phyloP scores from a whole-genome alignment of 306 rosid species.

The Purshia tridentata region DNA sequence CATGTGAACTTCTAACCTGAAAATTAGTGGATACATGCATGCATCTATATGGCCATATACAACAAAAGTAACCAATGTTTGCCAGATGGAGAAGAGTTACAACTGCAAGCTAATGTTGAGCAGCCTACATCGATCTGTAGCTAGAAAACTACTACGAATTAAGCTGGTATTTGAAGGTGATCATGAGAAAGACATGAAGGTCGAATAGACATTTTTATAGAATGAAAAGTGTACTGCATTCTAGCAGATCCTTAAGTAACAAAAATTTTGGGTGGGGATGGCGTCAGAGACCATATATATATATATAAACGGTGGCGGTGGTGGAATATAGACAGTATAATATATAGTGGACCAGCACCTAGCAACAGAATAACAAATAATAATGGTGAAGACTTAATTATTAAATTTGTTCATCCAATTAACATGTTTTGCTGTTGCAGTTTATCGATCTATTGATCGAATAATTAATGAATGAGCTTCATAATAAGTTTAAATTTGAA shows the following conservation, averaged over 20 bases:
- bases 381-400: too few relatives aligned
- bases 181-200: not conserved
- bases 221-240: not conserved
- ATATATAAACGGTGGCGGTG: not conserved
- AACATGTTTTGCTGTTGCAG: too few relatives aligned
- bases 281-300: slow-evolving; percentile 69
- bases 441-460: too few relatives aligned
- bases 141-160: not conserved
- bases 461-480: too few relatives aligned
- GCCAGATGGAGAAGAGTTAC: too few relatives aligned
- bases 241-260: not conserved
- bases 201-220: not conserved
- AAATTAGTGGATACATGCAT: too few relatives aligned
- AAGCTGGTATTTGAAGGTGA: not conserved
- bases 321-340: slow-evolving; percentile 18
- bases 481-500: too few relatives aligned
- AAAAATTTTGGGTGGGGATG: slow-evolving; percentile 50
- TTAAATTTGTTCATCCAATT: too few relatives aligned
- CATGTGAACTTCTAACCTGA: not conserved
- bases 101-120: not conserved
- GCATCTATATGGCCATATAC: too few relatives aligned
- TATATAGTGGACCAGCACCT: not conserved
- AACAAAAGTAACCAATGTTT: too few relatives aligned
- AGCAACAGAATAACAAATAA: too few relatives aligned
- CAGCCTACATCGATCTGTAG: not conserved